These are phyloP conservation scores for Furcasterigmium furcatum DNA, from an alignment of 2,329 filamentous ascomycete species.

Conservation along the genomic window DNA sequence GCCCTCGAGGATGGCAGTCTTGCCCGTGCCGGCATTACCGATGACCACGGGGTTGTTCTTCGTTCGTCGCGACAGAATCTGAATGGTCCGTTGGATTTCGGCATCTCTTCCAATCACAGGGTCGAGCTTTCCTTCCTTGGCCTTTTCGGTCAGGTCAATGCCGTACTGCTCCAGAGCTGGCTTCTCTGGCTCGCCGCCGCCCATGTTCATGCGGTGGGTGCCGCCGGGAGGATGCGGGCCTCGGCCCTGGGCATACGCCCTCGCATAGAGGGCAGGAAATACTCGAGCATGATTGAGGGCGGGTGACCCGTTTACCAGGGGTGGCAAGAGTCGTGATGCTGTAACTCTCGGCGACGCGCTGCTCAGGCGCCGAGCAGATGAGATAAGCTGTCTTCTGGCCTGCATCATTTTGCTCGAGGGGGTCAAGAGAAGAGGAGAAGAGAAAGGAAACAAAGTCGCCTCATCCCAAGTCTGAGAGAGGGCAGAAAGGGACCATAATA, in stretches of 20 bases:
- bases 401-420: conserved; percentile 27
- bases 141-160: conserved; percentile 81
- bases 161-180: conserved; percentile 88
- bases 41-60: conserved; percentile 98
- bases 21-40: conserved; percentile 85
- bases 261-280: conserved; percentile 35
- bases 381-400: conserved; percentile 34
- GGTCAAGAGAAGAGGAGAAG: not conserved
- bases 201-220: conserved; percentile 90
- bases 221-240: conserved; percentile 81
- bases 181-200: conserved; percentile 71
- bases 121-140: conserved; percentile 86
- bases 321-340: conserved; percentile 12
- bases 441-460: not conserved
- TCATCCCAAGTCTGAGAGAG: not conserved
- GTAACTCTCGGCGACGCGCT: conserved; percentile 22
- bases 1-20: conserved; percentile 90
- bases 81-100: conserved; percentile 92
- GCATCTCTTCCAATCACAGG: conserved; percentile 91
- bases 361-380: conserved; percentile 33
- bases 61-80: conserved; percentile 85
- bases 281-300: conserved; percentile 15
- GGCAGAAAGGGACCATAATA: conserved; percentile 5
- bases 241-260: conserved; percentile 65
- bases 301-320: conserved; percentile 4